Evolutionary conservation across 208 protist species (phyloP), one percentile per base, ranked within the genome.

Genomic region (Balamuthia mandrillaris): DNA sequence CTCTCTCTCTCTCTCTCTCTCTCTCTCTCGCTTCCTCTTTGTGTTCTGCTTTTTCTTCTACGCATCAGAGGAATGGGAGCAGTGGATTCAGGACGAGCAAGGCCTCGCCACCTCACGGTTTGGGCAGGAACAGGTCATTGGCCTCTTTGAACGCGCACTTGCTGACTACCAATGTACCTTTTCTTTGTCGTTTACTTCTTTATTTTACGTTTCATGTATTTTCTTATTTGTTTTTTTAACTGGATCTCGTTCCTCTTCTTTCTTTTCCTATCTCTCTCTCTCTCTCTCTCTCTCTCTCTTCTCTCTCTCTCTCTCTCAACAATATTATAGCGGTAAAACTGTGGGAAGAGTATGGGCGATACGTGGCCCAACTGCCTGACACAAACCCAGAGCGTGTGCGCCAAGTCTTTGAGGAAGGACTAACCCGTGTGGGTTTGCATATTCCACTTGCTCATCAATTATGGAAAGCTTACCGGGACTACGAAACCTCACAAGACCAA

Each of bases 121-220:
- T 77, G 18, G 68, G 45, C 44, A 56, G 44, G 56, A 58, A 18
- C 68, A 77, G 27, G 24, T 77, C 44, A 41, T 77, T 16, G 56
- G 68, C 44, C 44, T 77, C 24, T 77, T 58, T 35, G 68, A 77
- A 31, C 68, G 56, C 31, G 68, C 68, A 24, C 12, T 56, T 9
- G 45, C 51, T 18, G 68, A 77, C 68, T 77, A 77, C 37, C 68
- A 47, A n/a, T 77, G 68, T 77, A 56, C 68, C 24, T 29, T 52
- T 52, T 18, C 47, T 18, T 18, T 0, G 12, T 14, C 6, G 31
- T 12, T n/a, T 2, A 21, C 58, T 3, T 14, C 18, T 33, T 35
- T 27, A 4, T 21, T 27, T 21, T 5, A 27, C 3, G 7, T 16
- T 21, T 16, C 31, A 21, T n/a, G 52, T 18, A 60, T 21, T 33